These are phyloP conservation scores for Ophiostoma himal-ulmi DNA, from an alignment of 2,329 filamentous ascomycete genomes.

Conservation along the genomic window DNA sequence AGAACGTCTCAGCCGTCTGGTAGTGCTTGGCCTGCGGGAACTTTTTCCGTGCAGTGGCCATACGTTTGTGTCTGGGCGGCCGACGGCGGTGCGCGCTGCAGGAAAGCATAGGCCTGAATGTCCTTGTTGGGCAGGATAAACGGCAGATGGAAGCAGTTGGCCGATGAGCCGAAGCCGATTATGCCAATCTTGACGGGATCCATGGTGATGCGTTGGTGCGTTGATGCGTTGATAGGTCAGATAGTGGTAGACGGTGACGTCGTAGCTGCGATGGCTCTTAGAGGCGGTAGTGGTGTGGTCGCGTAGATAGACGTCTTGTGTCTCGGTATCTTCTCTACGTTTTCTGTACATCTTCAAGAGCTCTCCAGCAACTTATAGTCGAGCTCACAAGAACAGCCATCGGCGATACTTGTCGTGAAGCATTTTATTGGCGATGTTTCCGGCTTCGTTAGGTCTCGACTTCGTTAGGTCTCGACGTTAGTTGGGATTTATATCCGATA, in stretches of 20 bases:
- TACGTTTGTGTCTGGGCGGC: constrained; percentile 24
- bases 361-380: too few relatives aligned
- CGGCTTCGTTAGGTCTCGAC: too few relatives aligned
- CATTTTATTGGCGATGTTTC: too few relatives aligned
- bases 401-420: background rate
- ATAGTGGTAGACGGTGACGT: background rate
- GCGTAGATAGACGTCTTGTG: background rate
- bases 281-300: background rate
- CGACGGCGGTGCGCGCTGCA: constrained; percentile 40
- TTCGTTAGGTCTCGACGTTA: too few relatives aligned
- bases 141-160: constrained; percentile 46
- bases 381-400: too few relatives aligned
- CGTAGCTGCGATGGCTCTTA: background rate
- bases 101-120: constrained; percentile 42
- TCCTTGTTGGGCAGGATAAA: constrained; percentile 45
- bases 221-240: background rate
- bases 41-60: constrained; percentile 46
- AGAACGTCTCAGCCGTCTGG: constrained; percentile 51
- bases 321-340: too few relatives aligned
- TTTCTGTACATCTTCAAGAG: too few relatives aligned
- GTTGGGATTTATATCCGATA: too few relatives aligned
- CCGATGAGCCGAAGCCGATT: constrained; percentile 45
- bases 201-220: constrained; percentile 6
- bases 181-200: constrained; percentile 42
- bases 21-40: constrained; percentile 50